Base-by-base conservation (phyloP, 805 yeast species). In the Kluyveromyces aestuarii region DNA sequence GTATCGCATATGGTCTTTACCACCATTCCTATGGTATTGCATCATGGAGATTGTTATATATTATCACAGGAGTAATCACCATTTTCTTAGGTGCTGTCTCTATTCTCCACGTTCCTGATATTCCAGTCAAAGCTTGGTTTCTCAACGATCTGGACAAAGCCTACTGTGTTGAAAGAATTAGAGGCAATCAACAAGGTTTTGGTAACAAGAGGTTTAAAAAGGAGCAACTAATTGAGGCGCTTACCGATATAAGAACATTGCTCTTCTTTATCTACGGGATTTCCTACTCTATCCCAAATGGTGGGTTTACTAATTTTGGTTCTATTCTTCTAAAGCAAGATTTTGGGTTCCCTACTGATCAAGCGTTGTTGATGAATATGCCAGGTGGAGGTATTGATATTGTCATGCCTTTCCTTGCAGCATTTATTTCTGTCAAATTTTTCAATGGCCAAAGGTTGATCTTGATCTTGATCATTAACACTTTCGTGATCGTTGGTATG, bases 61-160 rank as follows among this genome's bases (percentile, higher is more conserved):
- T 81, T 39, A 68, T 78, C 19, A 67, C 73, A 30, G 87, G 87
- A 10, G 58, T 66, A 13, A 66, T 79, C 46, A 77, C 84, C 1
- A 58, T 76, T 10, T 53, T 69, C 10, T 53, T 74, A 21, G 81
- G 80, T 10, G 36, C 72, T 13, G 35, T 72, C 2, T 60, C 73
- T 42, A 48, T 60, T 18, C 41, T 74, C 41, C 73, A 72, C 50
- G 49, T 80, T 36, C 81, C 81, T 6, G 75, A 73, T 52, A 50
- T 58, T 13, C 81, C 82, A 35, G 63, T 58, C 11, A 54, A 59
- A 21, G 72, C 74, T 2, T 69, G 70, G 69, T 63, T 64, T 37
- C 59, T 64, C 50, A 62, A 60, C 9, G 70, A 67, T 18, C 65
- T 63, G 17, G 79, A 76, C 50, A 71, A 65, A 48, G 52, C 53